Evolutionary conservation across 106 monocot species (phyloP), one percentile per base, ranked within the genome.

Genomic region (Iris macrosiphon): DNA sequence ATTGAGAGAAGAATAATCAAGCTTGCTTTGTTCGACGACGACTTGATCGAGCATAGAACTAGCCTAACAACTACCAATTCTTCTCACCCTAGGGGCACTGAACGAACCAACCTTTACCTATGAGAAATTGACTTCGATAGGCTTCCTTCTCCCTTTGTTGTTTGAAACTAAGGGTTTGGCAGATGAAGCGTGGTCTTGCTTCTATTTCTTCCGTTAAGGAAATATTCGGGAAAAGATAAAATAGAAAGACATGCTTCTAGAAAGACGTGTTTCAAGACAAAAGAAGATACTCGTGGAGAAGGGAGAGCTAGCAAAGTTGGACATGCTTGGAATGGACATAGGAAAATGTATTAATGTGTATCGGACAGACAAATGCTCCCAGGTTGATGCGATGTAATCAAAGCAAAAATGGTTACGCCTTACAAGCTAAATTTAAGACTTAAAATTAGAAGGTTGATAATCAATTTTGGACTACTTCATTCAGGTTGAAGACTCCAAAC

Each of bases 341-440:
- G n/a, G n/a, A n/a, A n/a, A n/a, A n/a, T 68, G 49, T 68, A 41
- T 69, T 49, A 28, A 59, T 69, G 49, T 7, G 34, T 69, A 69
- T 28, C 41, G 51, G 21, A 69, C 52, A 31, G 16, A 3, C 59
- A 41, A 52, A 60, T 69, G 69, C 69, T 69, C 60, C 50, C 19
- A 69, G 42, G 69, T 60, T 69, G 60, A 69, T 69, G 59, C 12
- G n/a, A n/a, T n/a, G n/a, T n/a, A n/a, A n/a, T n/a, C n/a, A n/a
- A n/a, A n/a, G n/a, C n/a, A n/a, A n/a, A n/a, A n/a, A n/a, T n/a
- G n/a, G n/a, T n/a, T n/a, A n/a, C n/a, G n/a, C n/a, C n/a, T n/a
- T n/a, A n/a, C n/a, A n/a, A n/a, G n/a, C n/a, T n/a, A n/a, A n/a
- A n/a, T n/a, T n/a, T n/a, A n/a, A n/a, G n/a, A n/a, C n/a, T n/a